Percentiles rank a stretch among this genome's conserved stretches.
Evolutionary conservation across 169 alveolate genomes (phyloP).

Genomic region (Plasmodium vivax): DNA sequence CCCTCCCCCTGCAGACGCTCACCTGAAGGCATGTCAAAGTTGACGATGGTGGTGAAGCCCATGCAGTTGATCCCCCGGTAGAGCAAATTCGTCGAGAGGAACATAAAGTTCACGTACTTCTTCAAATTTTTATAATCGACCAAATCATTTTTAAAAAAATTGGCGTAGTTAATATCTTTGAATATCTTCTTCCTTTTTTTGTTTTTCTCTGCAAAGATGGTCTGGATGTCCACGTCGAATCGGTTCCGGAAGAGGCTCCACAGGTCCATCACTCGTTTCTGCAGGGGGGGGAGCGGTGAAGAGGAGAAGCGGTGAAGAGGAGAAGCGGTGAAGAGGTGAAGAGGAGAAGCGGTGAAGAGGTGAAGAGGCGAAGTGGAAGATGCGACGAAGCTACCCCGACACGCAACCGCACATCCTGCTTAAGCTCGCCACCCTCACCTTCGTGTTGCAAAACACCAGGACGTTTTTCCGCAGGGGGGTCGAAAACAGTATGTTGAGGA

Average conservation of each 20-base stretch:
- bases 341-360: too few species aligned
- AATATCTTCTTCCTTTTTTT: constrained; percentile 36
- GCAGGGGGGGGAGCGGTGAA: neutral
- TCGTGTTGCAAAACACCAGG: constrained; percentile 57
- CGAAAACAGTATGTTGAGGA: constrained; percentile 33
- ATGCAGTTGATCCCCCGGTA: constrained; percentile 66
- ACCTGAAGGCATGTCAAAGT: constrained; percentile 62
- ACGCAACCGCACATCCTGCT: neutral
- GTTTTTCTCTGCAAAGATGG: constrained; percentile 39
- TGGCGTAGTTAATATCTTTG: constrained; percentile 60
- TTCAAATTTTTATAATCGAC: constrained; percentile 42
- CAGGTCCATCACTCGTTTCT: constrained; percentile 54
- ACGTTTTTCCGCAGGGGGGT: constrained; percentile 47
- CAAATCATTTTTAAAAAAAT: constrained; percentile 51
- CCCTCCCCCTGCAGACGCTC: neutral
- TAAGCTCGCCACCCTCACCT: neutral
- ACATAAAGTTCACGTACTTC: constrained; percentile 56
- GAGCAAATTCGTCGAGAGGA: constrained; percentile 47
- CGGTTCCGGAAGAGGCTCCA: constrained; percentile 58
- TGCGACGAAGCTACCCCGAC: too few species aligned
- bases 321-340: neutral
- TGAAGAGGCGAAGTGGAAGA: too few species aligned
- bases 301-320: neutral
- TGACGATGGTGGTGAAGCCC: constrained; percentile 56
- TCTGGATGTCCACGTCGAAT: constrained; percentile 60